These are phyloP conservation scores for Oidiodendron maius DNA, from an alignment of 495 filamentous ascomycete genomes.

Conservation along the genomic window DNA sequence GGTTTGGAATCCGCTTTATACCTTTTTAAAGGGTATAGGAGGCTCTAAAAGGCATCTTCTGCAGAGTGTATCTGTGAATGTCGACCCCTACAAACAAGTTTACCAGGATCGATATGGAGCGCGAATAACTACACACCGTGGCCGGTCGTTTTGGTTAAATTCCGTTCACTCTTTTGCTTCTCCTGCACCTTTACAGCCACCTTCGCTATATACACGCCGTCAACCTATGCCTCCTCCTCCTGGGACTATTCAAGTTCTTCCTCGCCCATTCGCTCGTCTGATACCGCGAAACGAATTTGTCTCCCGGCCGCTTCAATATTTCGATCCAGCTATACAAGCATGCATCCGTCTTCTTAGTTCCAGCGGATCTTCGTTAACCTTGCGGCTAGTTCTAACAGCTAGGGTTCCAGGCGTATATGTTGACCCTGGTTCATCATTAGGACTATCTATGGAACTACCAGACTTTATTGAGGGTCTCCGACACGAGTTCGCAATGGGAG, in stretches of 20 bases:
- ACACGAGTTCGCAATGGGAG: background rate
- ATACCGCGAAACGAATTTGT: background rate
- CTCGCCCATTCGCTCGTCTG: background rate
- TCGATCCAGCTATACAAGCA: slow-evolving; percentile 7
- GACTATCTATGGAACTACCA: background rate
- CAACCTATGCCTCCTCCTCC: background rate
- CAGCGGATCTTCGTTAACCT: background rate
- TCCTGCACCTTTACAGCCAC: background rate
- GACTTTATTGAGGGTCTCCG: background rate
- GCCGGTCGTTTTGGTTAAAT: background rate
- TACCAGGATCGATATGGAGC: background rate
- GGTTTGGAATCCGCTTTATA: slow-evolving; percentile 6
- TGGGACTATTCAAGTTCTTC: background rate
- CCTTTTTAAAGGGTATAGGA: slow-evolving; percentile 1
- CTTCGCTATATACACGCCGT: background rate
- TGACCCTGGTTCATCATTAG: background rate
- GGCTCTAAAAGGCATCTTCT: background rate
- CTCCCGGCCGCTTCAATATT: background rate
- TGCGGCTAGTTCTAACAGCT: background rate
- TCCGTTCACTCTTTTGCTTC: background rate
- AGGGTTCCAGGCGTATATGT: background rate
- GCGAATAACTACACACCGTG: background rate
- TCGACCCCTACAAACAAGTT: background rate
- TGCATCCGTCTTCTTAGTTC: slow-evolving; percentile 1
- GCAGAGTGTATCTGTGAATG: background rate